These are phyloP conservation scores for Stromatinia cepivora DNA, from an alignment of 2,329 filamentous ascomycete genomes.

Conservation along the genomic window DNA sequence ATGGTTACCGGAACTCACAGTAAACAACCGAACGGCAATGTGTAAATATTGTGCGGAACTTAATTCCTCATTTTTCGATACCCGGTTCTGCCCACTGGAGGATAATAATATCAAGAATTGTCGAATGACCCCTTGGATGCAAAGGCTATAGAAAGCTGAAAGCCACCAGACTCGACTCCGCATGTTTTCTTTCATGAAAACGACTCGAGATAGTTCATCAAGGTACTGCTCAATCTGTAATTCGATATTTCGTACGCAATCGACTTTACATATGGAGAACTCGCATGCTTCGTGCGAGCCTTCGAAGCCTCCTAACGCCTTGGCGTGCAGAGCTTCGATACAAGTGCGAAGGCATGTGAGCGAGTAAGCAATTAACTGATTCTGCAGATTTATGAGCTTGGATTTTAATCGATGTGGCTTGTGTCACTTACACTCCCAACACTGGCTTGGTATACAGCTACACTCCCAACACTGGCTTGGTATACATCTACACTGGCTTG, in stretches of 20 bases:
- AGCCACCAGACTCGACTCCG: slow-evolving; percentile 27
- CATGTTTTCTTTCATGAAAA: slow-evolving; percentile 30
- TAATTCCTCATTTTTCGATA: neutral
- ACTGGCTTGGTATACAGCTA: too few relatives aligned
- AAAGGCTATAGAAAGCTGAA: slow-evolving; percentile 30
- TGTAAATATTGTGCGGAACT: slow-evolving; percentile 23
- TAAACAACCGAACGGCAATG: slow-evolving; percentile 23
- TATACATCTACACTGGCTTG: too few relatives aligned
- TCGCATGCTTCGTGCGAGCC: slow-evolving; percentile 12
- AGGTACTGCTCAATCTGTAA: slow-evolving; percentile 24
- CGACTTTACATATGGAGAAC: slow-evolving; percentile 25
- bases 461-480: slow-evolving; percentile 4
- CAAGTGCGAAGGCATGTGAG: slow-evolving; percentile 30
- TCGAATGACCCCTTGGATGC: slow-evolving; percentile 28
- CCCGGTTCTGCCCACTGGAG: neutral
- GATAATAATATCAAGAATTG: slow-evolving; percentile 14
- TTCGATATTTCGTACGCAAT: slow-evolving; percentile 21
- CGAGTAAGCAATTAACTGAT: slow-evolving; percentile 32
- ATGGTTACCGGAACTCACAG: slow-evolving; percentile 26
- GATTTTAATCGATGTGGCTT: too few relatives aligned
- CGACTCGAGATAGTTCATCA: slow-evolving; percentile 27
- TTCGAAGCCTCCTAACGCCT: slow-evolving; percentile 6
- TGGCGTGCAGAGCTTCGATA: slow-evolving; percentile 26
- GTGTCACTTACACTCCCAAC: slow-evolving; percentile 7
- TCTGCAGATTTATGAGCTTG: slow-evolving; percentile 20